A percentile compares a stretch with the other conserved stretches of the same genome.
Evolutionary conservation across 2,329 filamentous ascomycete genomes (phyloP).

Genomic region (Pleoardoris graminearum): DNA sequence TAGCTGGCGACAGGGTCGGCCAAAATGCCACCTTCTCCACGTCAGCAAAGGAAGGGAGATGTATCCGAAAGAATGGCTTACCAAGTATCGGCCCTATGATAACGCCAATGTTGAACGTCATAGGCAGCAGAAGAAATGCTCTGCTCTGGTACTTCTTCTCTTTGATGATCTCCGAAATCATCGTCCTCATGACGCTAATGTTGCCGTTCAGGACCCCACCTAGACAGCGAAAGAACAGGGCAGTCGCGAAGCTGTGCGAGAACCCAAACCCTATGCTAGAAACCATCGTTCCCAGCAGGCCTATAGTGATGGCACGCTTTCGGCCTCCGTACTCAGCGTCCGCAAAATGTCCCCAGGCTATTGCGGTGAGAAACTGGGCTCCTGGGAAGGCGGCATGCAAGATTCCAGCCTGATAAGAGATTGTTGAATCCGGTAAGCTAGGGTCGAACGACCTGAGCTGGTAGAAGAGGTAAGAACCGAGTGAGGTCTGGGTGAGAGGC

Average conservation of each 20-base stretch:
- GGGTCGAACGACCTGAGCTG: constrained; percentile 79
- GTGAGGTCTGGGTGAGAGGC: constrained; percentile 72
- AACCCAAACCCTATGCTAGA: constrained; percentile 72
- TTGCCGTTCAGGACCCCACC: constrained; percentile 74
- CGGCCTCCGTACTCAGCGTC: constrained; percentile 66
- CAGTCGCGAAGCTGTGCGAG: constrained; percentile 62
- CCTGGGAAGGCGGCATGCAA: constrained; percentile 79
- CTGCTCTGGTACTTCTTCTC: constrained; percentile 66
- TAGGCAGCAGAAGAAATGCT: constrained; percentile 63
- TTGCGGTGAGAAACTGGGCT: constrained; percentile 79
- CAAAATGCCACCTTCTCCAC: constrained; percentile 65
- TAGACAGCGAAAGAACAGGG: constrained; percentile 66
- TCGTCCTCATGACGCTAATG: constrained; percentile 73
- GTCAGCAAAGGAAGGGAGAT: constrained; percentile 17
- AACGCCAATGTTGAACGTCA: constrained; percentile 68
- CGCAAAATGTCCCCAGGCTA: constrained; percentile 76
- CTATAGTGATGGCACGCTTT: constrained; percentile 78
- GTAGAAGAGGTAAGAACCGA: constrained; percentile 77
- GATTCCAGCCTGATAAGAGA: constrained; percentile 76
- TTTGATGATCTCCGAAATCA: constrained; percentile 71
- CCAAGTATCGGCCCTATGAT: constrained; percentile 50
- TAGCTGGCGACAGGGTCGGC: constrained; percentile 67
- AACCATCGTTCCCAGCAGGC: constrained; percentile 69
- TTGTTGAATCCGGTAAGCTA: constrained; percentile 61
- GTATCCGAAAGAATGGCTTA: constrained; percentile 12